Evolutionary conservation across 768 basidiomycete species (phyloP).

Genomic region (Boletus vinaceobasis): DNA sequence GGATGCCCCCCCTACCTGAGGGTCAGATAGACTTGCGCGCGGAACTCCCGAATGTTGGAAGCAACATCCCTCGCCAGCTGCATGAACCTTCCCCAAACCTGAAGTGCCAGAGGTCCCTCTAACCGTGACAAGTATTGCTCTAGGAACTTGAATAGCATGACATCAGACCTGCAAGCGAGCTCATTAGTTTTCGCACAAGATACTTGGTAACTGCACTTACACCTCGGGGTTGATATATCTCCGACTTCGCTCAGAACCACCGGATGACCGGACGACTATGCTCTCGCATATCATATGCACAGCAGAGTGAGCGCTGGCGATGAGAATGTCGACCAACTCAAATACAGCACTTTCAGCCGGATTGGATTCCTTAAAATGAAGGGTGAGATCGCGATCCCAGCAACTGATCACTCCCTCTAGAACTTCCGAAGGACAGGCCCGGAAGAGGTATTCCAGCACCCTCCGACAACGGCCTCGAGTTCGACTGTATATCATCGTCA

Average conservation of each 20-base stretch:
- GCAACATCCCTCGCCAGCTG: constrained; percentile 76
- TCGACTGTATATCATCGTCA: constrained; percentile 64
- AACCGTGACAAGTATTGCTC: constrained; percentile 80
- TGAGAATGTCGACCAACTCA: constrained; percentile 78
- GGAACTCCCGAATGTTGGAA: constrained; percentile 63
- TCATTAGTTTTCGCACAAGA: neutral
- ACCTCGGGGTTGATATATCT: constrained; percentile 64
- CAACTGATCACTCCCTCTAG: constrained; percentile 80
- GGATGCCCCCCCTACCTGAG: constrained; percentile 54
- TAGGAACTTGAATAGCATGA: constrained; percentile 76
- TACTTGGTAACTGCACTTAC: constrained; percentile 39
- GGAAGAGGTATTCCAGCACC: constrained; percentile 84
- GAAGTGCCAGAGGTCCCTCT: constrained; percentile 88
- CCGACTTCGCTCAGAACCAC: constrained; percentile 54
- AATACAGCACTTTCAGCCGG: constrained; percentile 56
- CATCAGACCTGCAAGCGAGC: constrained; percentile 58
- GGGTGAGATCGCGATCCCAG: constrained; percentile 62
- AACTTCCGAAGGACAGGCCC: constrained; percentile 73
- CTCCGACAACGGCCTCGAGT: constrained; percentile 68
- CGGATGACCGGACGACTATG: constrained; percentile 57
- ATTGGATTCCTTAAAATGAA: constrained; percentile 41
- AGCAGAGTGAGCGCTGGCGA: constrained; percentile 79
- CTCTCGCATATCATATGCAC: constrained; percentile 90
- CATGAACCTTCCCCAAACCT: constrained; percentile 84
- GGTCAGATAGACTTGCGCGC: constrained; percentile 64